Evolutionary conservation across 345 rosid genomes (phyloP).

Genomic region (Aurinia saxatilis): DNA sequence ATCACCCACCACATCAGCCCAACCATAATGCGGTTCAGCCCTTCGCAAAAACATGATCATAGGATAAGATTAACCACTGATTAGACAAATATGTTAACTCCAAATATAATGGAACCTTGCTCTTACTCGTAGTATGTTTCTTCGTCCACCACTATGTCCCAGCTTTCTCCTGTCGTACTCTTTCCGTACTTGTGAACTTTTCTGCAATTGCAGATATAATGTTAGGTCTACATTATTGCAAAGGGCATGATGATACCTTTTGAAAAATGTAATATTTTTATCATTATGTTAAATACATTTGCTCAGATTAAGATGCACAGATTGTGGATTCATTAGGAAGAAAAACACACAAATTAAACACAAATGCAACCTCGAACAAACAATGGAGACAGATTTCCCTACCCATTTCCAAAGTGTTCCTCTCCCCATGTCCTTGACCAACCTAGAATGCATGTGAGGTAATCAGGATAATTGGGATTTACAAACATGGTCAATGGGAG

Average conservation of each 20-base stretch:
- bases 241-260: too few relatives aligned
- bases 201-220: slow-evolving; percentile 31
- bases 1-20: slow-evolving; percentile 96
- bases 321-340: too few relatives aligned
- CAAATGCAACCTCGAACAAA: neutral
- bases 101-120: neutral
- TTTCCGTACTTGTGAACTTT: slow-evolving; percentile 97
- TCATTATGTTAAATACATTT: too few relatives aligned
- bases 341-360: too few relatives aligned
- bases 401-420: slow-evolving; percentile 98
- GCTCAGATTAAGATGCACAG: too few relatives aligned
- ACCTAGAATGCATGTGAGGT: slow-evolving; percentile 35
- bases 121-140: slow-evolving; percentile 92
- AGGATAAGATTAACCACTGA: neutral
- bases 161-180: slow-evolving; percentile 93
- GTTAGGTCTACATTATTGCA: neutral
- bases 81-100: too few relatives aligned
- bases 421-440: slow-evolving; percentile 99
- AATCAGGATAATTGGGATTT: neutral
- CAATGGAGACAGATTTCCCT: slow-evolving; percentile 13
- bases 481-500: neutral
- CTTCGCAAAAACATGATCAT: slow-evolving; percentile 31
- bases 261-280: too few relatives aligned
- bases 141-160: slow-evolving; percentile 95
- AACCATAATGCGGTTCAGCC: slow-evolving; percentile 97